Evolutionary conservation across 306 rosid genomes (phyloP), one percentile per base, ranked within the genome.

Genomic region (Castanea mollissima): DNA sequence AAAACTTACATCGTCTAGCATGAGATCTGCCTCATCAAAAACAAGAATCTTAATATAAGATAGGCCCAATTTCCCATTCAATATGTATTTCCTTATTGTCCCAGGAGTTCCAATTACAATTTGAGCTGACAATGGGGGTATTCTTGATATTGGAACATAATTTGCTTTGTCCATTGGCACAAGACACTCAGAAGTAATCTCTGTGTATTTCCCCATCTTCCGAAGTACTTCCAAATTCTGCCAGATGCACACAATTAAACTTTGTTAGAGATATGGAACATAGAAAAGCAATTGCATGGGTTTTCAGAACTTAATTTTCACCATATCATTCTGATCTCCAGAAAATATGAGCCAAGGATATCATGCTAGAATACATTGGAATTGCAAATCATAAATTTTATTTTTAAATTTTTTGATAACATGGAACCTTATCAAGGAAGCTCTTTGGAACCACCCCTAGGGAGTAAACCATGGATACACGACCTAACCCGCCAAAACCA

Each of bases 61-160:
- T 16, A 71, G 80, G 55, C 88, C 88, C 54, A 94, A 82, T 78
- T 91, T 94, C 87, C 84, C 87, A 5, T 5, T 12, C 6, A 85
- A 57, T 84, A 94, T 89, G 91, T 88, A 91, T 80, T 73, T 92
- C 87, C 87, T 91, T 5, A 94, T 82, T 0, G 98, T 94, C 41
- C 98, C 98, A 55, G 98, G 97, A 14, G 98, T 94, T 27, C 98
- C 98, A n/a, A 94, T 89, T 59, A 94, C 91, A 27, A 94, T 87
- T 68, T 92, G 98, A 14, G 97, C 96, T 74, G 84, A 70, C 13
- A 89, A 32, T 0, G 97, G 97, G 0, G 94, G 65, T 5, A 94
- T 78, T 77, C 85, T 91, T 0, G 74, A 4, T 11, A 85, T 31
- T 0, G 87, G 83, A 27, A 80, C 54, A 10, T 85, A 44, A 54